Percentiles rank a stretch among this genome's conserved stretches.
These are phyloP conservation scores for Asclepias syriaca DNA, from an alignment of 257 asterid species.

Conservation along the genomic window DNA sequence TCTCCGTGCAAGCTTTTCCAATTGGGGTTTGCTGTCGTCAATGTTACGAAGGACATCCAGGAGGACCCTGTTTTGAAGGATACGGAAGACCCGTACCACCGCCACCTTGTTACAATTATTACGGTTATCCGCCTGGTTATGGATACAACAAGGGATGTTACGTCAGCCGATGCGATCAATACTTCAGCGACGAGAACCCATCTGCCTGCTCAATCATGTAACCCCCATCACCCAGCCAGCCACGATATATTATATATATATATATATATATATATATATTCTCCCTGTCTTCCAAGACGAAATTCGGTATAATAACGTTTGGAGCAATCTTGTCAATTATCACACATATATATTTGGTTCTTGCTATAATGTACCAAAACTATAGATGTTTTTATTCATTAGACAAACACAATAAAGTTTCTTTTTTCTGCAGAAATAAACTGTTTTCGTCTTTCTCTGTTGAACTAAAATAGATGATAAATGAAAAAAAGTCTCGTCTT, in stretches of 20 bases:
- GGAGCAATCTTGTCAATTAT: too few relatives aligned
- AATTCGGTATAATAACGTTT: background rate
- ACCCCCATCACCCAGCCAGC: too few relatives aligned
- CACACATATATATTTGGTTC: too few relatives aligned
- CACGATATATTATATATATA: too few relatives aligned
- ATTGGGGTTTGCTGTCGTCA: conserved; percentile 31
- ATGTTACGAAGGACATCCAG: conserved; percentile 29
- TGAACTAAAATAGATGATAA: background rate
- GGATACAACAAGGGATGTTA: conserved; percentile 17
- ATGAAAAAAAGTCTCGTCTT: background rate
- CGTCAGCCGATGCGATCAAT: conserved; percentile 33
- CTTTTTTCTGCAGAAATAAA: background rate
- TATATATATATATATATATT: background rate
- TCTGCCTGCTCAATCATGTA: conserved; percentile 53
- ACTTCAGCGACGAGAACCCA: conserved; percentile 51
- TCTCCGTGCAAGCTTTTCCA: conserved; percentile 26
- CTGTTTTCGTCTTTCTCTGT: background rate
- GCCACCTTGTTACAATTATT: conserved; percentile 33
- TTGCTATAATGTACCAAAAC: background rate
- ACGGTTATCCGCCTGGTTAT: conserved; percentile 22
- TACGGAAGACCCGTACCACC: conserved; percentile 42
- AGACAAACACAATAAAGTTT: background rate
- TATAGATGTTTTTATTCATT: background rate
- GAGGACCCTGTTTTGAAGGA: conserved; percentile 51
- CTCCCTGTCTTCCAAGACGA: background rate